A percentile compares a stretch with the other conserved stretches of the same genome.
phyloP scores from a whole-genome alignment of 2,329 filamentous ascomycete genomes.

The Exophiala sp. region DNA sequence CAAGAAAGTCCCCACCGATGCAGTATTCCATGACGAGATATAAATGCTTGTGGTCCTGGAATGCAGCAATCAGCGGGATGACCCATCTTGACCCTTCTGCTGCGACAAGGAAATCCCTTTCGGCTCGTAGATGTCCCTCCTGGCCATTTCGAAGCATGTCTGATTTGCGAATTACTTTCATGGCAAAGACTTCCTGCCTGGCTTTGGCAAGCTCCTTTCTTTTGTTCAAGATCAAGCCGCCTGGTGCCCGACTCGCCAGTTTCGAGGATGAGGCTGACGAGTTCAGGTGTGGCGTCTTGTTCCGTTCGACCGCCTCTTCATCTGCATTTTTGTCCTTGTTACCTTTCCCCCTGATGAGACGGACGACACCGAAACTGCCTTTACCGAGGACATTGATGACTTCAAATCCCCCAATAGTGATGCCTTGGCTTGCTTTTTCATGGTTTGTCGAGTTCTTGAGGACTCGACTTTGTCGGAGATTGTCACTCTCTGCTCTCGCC shows the following conservation, averaged over 20 bases:
- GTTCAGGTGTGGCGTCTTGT: slow-evolving; percentile 1
- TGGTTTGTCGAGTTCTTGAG: slow-evolving; percentile 61
- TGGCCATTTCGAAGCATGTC: slow-evolving; percentile 88
- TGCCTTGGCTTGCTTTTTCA: slow-evolving; percentile 43
- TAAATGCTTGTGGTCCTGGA: slow-evolving; percentile 78
- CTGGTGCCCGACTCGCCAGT: no score
- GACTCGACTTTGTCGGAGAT: slow-evolving; percentile 69
- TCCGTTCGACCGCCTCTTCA: not conserved
- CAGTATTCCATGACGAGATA: slow-evolving; percentile 99
- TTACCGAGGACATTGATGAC: slow-evolving; percentile 79
- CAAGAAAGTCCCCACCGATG: slow-evolving; percentile 92
- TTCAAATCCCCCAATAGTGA: slow-evolving; percentile 67
- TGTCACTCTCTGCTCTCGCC: slow-evolving; percentile 64
- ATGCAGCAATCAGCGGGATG: slow-evolving; percentile 80
- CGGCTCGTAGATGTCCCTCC: slow-evolving; percentile 86
- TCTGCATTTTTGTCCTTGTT: slow-evolving; percentile 22
- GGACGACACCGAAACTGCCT: slow-evolving; percentile 90
- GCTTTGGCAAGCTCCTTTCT: not conserved
- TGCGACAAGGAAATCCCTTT: slow-evolving; percentile 85
- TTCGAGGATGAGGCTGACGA: no score
- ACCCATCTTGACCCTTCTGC: slow-evolving; percentile 89
- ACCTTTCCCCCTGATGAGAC: slow-evolving; percentile 69
- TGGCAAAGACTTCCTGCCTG: slow-evolving; percentile 71
- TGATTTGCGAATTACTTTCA: slow-evolving; percentile 95
- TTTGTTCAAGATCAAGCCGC: not conserved